A percentile compares a stretch with the other conserved stretches of the same genome.
Conservation (phyloP, 225 moss, liverwort and hornwort genomes). For the Rhytidiadelphus loreus region DNA sequence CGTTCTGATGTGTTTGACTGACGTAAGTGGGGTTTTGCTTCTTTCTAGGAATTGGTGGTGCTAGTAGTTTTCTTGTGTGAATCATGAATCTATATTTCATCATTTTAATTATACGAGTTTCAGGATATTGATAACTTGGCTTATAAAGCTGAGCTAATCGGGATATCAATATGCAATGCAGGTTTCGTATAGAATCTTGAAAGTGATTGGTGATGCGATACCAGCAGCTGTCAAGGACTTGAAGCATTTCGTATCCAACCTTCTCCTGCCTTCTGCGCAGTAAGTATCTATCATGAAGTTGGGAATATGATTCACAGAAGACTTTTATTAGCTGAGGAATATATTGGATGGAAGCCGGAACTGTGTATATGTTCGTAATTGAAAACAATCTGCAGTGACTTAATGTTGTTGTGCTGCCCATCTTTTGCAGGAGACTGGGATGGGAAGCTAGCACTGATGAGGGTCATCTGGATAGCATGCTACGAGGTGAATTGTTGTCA, state of each 20-base stretch:
- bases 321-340: background rate
- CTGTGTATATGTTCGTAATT: background rate
- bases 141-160: background rate
- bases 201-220: conserved; percentile 55
- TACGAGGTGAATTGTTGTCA: conserved; percentile 62
- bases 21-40: conserved; percentile 27
- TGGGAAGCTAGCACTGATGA: conserved; percentile 49
- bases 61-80: background rate
- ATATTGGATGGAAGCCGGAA: background rate
- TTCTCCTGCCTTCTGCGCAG: conserved; percentile 45
- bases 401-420: background rate
- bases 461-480: conserved; percentile 55
- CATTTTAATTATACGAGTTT: background rate
- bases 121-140: background rate
- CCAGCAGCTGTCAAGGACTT: conserved; percentile 37
- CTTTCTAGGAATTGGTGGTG: background rate
- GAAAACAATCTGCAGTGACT: background rate
- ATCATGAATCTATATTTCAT: background rate
- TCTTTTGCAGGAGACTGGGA: conserved; percentile 48
- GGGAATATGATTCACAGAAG: background rate
- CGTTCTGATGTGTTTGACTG: conserved; percentile 61
- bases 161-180: conserved; percentile 14
- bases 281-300: conserved; percentile 18
- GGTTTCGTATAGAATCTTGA: conserved; percentile 56
- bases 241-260: conserved; percentile 45